Percentiles rank a stretch among this genome's conserved stretches.
Conservation (phyloP, 805 yeast species). For the Lipomyces starkeyi region DNA sequence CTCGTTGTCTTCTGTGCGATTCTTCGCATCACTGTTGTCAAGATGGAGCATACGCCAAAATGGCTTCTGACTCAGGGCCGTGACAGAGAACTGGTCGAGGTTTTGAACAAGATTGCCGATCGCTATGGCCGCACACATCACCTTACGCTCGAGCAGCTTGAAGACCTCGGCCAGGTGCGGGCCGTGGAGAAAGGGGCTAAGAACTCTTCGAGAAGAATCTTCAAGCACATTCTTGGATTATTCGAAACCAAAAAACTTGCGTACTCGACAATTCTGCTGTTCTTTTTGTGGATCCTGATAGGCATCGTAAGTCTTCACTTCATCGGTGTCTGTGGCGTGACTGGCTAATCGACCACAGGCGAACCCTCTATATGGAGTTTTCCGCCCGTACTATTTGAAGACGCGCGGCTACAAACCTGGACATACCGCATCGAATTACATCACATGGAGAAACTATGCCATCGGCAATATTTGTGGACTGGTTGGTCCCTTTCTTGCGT, state of each 20-base stretch:
- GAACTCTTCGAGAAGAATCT: conserved; percentile 37
- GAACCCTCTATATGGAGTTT: conserved; percentile 63
- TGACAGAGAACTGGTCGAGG: conserved; percentile 56
- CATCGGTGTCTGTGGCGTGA: neutral
- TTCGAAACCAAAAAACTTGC: conserved; percentile 56
- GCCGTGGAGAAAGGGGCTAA: neutral
- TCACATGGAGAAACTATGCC: conserved; percentile 44
- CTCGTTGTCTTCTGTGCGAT: conserved; percentile 57
- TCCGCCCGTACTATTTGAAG: conserved; percentile 59
- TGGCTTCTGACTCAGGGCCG: conserved; percentile 59
- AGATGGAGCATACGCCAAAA: conserved; percentile 62
- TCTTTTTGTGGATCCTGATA: conserved; percentile 61
- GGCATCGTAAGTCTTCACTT: conserved; percentile 48
- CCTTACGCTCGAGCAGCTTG: conserved; percentile 56
- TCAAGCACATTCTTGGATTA: conserved; percentile 53
- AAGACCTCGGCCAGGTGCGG: conserved; percentile 45
- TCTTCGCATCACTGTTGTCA: conserved; percentile 54
- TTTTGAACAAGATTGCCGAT: conserved; percentile 56
- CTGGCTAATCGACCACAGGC: conserved; percentile 38
- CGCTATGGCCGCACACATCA: conserved; percentile 52
- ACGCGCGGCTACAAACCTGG: conserved; percentile 53
- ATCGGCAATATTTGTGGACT: conserved; percentile 56
- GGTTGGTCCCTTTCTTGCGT: conserved; percentile 61
- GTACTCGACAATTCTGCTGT: conserved; percentile 53
- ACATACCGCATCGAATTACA: conserved; percentile 37